Evolutionary conservation across 1,284 basidiomycete genomes (phyloP).

Genomic region (Ganoderma boninense): DNA sequence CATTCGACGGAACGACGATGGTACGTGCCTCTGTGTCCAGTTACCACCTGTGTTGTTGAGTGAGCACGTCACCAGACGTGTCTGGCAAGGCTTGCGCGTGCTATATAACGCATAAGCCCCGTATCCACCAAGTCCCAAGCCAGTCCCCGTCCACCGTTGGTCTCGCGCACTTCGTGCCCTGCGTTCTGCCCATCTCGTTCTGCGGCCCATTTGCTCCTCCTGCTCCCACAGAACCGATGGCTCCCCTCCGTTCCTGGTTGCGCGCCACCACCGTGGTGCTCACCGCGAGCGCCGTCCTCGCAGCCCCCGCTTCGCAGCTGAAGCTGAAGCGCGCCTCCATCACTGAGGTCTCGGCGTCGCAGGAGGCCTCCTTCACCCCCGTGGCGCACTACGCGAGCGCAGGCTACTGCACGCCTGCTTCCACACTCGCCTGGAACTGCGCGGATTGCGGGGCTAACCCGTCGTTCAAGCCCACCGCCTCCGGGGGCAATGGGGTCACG

Average conservation of each 20-base stretch:
- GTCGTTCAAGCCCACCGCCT: constrained; percentile 61
- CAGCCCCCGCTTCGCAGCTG: constrained; percentile 30
- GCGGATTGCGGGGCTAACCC: constrained; percentile 61
- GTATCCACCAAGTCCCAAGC: neutral
- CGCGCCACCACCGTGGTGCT: constrained; percentile 1
- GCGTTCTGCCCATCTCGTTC: neutral
- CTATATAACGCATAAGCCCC: neutral
- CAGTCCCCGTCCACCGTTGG: neutral
- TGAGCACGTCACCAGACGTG: neutral
- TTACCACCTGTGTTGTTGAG: neutral
- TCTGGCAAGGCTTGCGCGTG: neutral
- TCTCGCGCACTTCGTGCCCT: constrained; percentile 3
- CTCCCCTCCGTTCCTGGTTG: neutral
- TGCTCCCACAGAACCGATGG: neutral
- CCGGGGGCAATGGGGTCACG: constrained; percentile 64
- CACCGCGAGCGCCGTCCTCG: constrained; percentile 41
- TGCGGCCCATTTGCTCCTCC: neutral
- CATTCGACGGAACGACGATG: neutral
- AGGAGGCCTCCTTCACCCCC: constrained; percentile 58
- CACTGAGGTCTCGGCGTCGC: constrained; percentile 47
- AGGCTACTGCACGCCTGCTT: constrained; percentile 57
- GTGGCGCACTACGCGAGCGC: constrained; percentile 65
- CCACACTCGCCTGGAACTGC: constrained; percentile 63
- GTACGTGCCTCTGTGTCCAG: neutral
- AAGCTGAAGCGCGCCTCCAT: constrained; percentile 41